Evolutionary conservation across 2,329 filamentous ascomycete genomes (phyloP), one percentile per base, ranked within the genome.

Genomic region (Monilinia fructicola): DNA sequence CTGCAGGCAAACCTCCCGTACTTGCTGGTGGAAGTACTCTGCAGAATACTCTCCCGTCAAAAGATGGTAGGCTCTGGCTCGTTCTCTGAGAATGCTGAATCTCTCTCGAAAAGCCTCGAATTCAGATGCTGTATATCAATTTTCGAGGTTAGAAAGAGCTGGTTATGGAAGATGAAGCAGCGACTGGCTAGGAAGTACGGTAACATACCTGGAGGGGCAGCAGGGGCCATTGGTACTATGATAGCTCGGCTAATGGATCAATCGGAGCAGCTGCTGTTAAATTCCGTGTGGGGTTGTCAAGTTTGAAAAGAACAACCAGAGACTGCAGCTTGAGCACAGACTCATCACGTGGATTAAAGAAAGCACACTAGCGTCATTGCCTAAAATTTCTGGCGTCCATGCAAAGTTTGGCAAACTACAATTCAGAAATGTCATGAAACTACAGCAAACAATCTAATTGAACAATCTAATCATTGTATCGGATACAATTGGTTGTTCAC

Each of bases 141-240:
- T 60, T 14, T 60, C 31, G n/a, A 60, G 44, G 44, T 60, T 60
- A 60, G 44, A 50, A 50, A 26, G 26, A 48, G 58, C 31, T 60
- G 1, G 23, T 26, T 40, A 38, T 50, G 21, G 23, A 59, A 50
- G 46, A 50, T 60, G 21, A 50, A 21, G 12, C 14, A 48, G 40
- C 4, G 12, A 35, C 18, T 12, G n/a, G 14, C 48, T 48, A 46
- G 44, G 44, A 60, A 44, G 44, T 60, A 60, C 55, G 16, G 40
- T 42, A 26, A 50, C 46, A 50, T 50, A 50, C 46, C 11, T 14
- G 10, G 46, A 23, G 44, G 44, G 44, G 44, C n/a, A 2, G 1
- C n/a, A 42, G 10, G 44, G 21, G 6, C 18, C n/a, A 48, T n/a
- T 48, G 44, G 9, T 23, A n/a, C 44, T n/a, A n/a, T 48, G 6